A percentile compares a stretch with the other conserved stretches of the same genome.
Conservation (phyloP, 345 rosid genomes). For the Punica granatum region DNA sequence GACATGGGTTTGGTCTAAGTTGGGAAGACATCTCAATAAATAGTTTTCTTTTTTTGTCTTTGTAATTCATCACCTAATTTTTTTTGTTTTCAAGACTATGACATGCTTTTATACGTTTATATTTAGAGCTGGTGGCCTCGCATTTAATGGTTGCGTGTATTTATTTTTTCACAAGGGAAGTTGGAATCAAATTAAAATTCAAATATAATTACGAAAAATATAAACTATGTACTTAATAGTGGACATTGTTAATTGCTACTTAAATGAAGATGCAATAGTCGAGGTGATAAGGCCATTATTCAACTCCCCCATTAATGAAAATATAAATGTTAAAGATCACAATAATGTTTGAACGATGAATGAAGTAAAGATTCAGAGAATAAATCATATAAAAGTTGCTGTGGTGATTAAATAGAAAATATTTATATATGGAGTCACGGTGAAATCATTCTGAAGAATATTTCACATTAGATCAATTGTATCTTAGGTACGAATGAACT, state of each 20-base stretch:
- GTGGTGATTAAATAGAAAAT: no score
- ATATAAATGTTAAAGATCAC: neutral
- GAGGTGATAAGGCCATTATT: neutral
- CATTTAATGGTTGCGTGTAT: conserved; percentile 1
- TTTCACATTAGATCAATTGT: no score
- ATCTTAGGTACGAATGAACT: no score
- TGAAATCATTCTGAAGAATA: no score
- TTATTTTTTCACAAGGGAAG: neutral
- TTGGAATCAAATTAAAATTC: neutral
- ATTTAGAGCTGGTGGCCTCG: conserved; percentile 1
- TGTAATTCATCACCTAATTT: neutral
- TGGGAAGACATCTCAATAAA: neutral
- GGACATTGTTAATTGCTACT: neutral
- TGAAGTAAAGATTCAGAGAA: no score
- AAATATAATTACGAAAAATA: no score
- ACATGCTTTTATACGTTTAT: neutral
- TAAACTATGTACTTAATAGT: neutral
- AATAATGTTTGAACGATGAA: no score
- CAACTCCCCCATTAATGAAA: neutral
- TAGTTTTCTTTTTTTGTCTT: no score
- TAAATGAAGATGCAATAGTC: neutral
- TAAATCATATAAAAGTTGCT: no score
- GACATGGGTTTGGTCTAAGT: neutral
- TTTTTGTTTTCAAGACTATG: neutral
- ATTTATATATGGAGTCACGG: no score